Base-by-base conservation (phyloP, 495 filamentous ascomycete species). In the Penicillium subrubescens region DNA sequence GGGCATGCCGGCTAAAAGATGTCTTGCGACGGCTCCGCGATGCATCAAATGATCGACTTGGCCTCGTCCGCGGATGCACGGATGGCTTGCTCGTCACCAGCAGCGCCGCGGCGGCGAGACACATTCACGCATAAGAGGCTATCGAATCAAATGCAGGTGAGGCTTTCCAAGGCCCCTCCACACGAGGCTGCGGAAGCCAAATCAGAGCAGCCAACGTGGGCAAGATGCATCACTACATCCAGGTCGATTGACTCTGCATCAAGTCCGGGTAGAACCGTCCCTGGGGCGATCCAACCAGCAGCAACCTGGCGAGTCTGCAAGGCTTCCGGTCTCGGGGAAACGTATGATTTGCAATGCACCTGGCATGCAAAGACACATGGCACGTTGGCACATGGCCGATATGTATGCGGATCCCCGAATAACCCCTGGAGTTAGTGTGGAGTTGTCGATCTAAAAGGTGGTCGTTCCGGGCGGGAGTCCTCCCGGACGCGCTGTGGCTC, bases 211-310 rank as follows among this genome's bases (percentile, higher is more conserved):
- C 33, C 7, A 31, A n/a, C 2, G 41, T 34, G 57, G 23, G n/a
- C 57, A 35, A 43, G 25, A 21, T 31, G 35, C 55, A 19, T 21
- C 27, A 33, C 31, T 33, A 5, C 31, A 33, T 33, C 31, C 31
- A 43, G 27, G 25, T 35, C 37, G 59, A 61, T 54, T 55, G 50
- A 46, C 51, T 55, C 21, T 43, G 60, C 52, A 62, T 53, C 34
- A 56, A 6, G 25, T 27, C 19, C 50, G 60, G 60, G 29, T 46
- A 25, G 51, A 62, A 54, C 60, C 50, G 60, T 34, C 52, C 51
- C 51, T 4, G 25, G 50, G 51, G 41, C 39, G 37, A 41, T 62
- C 51, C 39, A 56, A 52, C 34, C 25, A 54, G 31, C 25, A 27
- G 25, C 25, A 27, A 27, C 2, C 25, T 27, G 25, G 25, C 12